Percentiles rank a stretch among this genome's conserved stretches.
These are phyloP conservation scores for Cytidiella melzeri DNA, from an alignment of 768 basidiomycete genomes.

Conservation along the genomic window DNA sequence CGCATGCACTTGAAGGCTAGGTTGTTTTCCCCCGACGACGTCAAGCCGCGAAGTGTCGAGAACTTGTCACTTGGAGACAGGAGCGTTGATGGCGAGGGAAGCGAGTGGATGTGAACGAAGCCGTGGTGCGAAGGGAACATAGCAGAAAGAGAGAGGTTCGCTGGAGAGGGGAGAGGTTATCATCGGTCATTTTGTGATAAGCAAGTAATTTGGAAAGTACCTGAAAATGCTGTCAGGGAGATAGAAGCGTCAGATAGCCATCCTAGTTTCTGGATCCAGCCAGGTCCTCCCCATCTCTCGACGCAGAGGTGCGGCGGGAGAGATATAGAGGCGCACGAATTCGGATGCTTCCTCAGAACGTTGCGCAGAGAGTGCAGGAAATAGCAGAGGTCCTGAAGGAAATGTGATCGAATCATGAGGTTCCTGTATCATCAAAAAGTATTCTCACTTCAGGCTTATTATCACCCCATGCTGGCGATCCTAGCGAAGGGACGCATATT, in stretches of 20 bases:
- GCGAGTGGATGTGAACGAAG: constrained; percentile 65
- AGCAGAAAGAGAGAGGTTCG: constrained; percentile 65
- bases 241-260: constrained; percentile 77
- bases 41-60: constrained; percentile 79
- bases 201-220: constrained; percentile 34
- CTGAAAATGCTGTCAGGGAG: constrained; percentile 71
- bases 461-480: constrained; percentile 68
- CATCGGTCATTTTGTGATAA: not conserved
- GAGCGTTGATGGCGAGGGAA: constrained; percentile 72
- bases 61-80: constrained; percentile 75
- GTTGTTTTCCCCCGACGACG: constrained; percentile 84
- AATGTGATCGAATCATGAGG: not conserved
- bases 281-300: constrained; percentile 53
- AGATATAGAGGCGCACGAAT: constrained; percentile 61
- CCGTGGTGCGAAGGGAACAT: constrained; percentile 87
- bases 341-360: constrained; percentile 49
- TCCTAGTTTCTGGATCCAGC: constrained; percentile 73
- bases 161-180: constrained; percentile 37
- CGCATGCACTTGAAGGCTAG: constrained; percentile 90
- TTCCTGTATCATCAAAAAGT: not conserved
- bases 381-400: constrained; percentile 52
- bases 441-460: constrained; percentile 43
- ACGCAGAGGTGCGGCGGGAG: constrained; percentile 58
- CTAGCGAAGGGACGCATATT: constrained; percentile 57
- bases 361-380: constrained; percentile 68